Base-by-base conservation (phyloP, 208 protist genomes). In the Trypanosoma mega region DNA sequence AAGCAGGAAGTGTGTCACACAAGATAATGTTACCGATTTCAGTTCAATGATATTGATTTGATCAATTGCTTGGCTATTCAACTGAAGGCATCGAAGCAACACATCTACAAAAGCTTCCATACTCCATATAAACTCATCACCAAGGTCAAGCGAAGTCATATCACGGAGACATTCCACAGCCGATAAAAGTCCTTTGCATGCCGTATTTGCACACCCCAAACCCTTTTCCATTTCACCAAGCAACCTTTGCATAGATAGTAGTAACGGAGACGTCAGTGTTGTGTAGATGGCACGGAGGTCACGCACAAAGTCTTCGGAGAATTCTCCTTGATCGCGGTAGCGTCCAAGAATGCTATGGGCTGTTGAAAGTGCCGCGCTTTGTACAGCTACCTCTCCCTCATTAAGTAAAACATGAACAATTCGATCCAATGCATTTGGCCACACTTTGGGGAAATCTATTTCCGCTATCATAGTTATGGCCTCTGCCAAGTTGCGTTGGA, bases 111-210 rank as follows among this genome's bases (percentile, higher is more conserved):
- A 90, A 16, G 62, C 61, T 4, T 77, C 63, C 31, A 98, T 66
- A 54, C 85, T 69, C 59, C 85, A 78, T 58, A 98, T 91, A 61
- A 99, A 96, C 57, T 93, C 97, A 52, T 98, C 96, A 20, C 96
- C 94, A 39, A 99, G 65, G 72, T 98, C 96, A 23, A 98, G 68
- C n/a, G 68, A 75, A 14, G 79, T 93, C 14, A 97, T 79, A 37
- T 95, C 85, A 39, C 74, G 76, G 30, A 95, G 71, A 27, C 82
- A 93, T 56, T 96, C 79, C 26, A 95, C 74, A 5, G 77, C 79
- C 9, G 71, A 74, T 6, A 66, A 75, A 39, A 87, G 52, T 20
- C 85, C 83, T 21, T 73, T 63, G 60, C 68, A 77, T 24, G 73
- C 80, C 2, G 71, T 30, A 4, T 63, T 46, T 2, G 61, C 56